phyloP scores from a whole-genome alignment of 2,329 filamentous ascomycete species.

The Trichoderma brevicompactum region DNA sequence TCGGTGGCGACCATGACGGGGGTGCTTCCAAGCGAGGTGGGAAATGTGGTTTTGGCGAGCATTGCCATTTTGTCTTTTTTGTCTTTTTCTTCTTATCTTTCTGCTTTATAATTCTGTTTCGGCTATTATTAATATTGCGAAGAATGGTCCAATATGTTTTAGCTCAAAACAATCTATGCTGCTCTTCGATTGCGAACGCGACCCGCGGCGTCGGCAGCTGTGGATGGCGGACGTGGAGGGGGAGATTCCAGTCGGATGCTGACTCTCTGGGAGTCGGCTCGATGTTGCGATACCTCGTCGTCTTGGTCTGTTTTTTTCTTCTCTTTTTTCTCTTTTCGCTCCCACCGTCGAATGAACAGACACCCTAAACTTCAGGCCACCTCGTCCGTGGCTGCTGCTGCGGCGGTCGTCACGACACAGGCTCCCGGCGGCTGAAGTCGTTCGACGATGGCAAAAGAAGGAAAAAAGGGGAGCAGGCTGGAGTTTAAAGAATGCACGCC shows the following conservation, averaged over 20 bases:
- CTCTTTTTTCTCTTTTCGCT: not conserved
- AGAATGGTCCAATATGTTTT: not conserved
- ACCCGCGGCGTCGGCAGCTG: constrained; percentile 16
- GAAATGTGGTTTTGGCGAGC: constrained; percentile 75
- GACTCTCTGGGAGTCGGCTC: not conserved
- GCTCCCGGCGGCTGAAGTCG: constrained; percentile 25
- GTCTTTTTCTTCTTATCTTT: not conserved
- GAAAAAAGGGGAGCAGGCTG: constrained; percentile 11
- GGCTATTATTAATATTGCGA: not conserved
- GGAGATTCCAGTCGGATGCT: not conserved
- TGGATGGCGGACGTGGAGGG: not conserved
- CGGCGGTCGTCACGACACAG: constrained; percentile 25
- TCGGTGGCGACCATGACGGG: constrained; percentile 51
- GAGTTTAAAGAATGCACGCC: not conserved
- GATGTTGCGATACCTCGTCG: not conserved
- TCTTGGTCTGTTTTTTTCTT: not conserved
- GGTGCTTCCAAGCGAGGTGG: constrained; percentile 55
- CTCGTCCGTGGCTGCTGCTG: constrained; percentile 19
- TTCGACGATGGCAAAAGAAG: constrained; percentile 4
- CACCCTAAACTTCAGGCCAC: constrained; percentile 14
- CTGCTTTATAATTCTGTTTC: not conserved
- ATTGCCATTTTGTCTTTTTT: constrained; percentile 62
- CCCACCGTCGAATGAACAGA: not conserved
- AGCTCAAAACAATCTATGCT: not conserved
- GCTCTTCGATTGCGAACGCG: constrained; percentile 10